phyloP scores from a whole-genome alignment of 169 alveolate species.

The Plasmodium vivax region DNA sequence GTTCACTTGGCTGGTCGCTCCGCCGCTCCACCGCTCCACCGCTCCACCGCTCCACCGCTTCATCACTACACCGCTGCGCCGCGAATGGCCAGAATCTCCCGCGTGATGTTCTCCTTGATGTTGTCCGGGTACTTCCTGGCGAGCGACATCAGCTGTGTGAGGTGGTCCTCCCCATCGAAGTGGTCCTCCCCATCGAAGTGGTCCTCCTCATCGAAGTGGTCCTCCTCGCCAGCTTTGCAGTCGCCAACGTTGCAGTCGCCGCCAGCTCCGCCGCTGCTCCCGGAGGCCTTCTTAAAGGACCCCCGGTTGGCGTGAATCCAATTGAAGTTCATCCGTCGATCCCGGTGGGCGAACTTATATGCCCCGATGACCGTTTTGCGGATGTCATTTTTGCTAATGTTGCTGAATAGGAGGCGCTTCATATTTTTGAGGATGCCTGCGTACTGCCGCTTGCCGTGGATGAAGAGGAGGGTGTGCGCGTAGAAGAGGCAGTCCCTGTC shows the following conservation, averaged over 20 bases:
- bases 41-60: too few relatives aligned
- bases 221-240: background rate
- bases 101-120: conserved; percentile 31
- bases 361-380: conserved; percentile 43
- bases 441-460: conserved; percentile 36
- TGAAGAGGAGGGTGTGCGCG: conserved; percentile 50
- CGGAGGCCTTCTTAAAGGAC: conserved; percentile 10
- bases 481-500: conserved; percentile 60
- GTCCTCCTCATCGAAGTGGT: too few relatives aligned
- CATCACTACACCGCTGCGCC: background rate
- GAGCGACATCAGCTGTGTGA: background rate
- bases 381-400: conserved; percentile 30
- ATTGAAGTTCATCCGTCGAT: conserved; percentile 27
- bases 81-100: conserved; percentile 25
- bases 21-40: too few relatives aligned
- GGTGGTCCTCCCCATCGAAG: too few relatives aligned
- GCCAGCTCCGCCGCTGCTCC: background rate
- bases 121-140: conserved; percentile 44
- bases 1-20: background rate
- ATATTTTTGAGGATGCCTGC: conserved; percentile 36
- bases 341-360: conserved; percentile 1
- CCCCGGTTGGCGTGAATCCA: conserved; percentile 11
- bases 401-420: conserved; percentile 20
- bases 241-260: conserved; percentile 1
- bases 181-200: too few relatives aligned